A percentile compares a stretch with the other conserved stretches of the same genome.
Conservation (phyloP, 2,329 filamentous ascomycete species). For the Celoporthe dispersa region DNA sequence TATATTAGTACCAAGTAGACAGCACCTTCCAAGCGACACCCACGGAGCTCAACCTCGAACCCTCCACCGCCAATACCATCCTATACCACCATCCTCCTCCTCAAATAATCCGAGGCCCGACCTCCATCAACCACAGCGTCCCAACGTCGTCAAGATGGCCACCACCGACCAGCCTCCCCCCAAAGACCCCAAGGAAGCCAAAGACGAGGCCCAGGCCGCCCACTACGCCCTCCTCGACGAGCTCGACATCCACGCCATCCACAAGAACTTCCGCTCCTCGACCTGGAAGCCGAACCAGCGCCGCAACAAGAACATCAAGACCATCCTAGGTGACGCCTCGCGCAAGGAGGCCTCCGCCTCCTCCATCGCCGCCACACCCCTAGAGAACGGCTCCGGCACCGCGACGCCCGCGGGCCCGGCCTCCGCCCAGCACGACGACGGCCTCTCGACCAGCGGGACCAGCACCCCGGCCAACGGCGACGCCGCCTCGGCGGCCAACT, state of each 20-base stretch:
- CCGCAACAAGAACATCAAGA: slow-evolving; percentile 98
- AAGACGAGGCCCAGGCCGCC: slow-evolving; percentile 72
- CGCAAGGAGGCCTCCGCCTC: slow-evolving; percentile 77
- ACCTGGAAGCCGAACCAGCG: slow-evolving; percentile 92
- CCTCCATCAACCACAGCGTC: neutral
- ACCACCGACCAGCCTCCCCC: slow-evolving; percentile 7
- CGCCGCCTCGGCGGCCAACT: slow-evolving; percentile 35
- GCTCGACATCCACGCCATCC: slow-evolving; percentile 85
- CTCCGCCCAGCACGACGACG: slow-evolving; percentile 45
- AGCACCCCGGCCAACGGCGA: slow-evolving; percentile 54
- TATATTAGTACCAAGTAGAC: neutral
- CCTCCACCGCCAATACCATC: neutral
- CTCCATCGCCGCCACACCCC: slow-evolving; percentile 54
- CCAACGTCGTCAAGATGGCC: neutral
- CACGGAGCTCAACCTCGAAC: neutral
- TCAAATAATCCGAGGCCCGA: too few species aligned
- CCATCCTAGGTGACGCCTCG: slow-evolving; percentile 87
- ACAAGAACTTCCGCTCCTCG: slow-evolving; percentile 88
- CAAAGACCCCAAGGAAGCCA: slow-evolving; percentile 32
- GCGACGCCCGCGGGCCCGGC: slow-evolving; percentile 58
- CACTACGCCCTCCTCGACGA: slow-evolving; percentile 87
- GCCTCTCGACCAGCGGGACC: slow-evolving; percentile 60
- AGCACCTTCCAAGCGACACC: neutral
- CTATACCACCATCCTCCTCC: too few species aligned
- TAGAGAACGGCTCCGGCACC: slow-evolving; percentile 60